These are phyloP conservation scores for Dendrothele bispora DNA, from an alignment of 768 basidiomycete species.

Conservation along the genomic window DNA sequence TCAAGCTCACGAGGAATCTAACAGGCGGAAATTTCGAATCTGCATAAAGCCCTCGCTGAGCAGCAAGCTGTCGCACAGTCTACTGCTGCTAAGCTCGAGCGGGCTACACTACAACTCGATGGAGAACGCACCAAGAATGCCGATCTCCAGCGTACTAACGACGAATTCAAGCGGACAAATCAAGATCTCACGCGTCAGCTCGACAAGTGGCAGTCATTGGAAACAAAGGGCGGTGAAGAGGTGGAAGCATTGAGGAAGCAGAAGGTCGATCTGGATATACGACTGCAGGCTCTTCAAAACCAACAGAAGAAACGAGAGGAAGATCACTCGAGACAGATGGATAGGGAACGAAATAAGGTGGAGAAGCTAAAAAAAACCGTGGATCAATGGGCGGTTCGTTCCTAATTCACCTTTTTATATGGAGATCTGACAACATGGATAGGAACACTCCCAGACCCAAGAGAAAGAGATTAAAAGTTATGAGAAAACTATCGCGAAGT, in stretches of 20 bases:
- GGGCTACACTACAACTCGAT: constrained; percentile 58
- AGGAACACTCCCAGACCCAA: constrained; percentile 35
- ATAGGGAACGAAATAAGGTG: constrained; percentile 42
- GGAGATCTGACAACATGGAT: no score
- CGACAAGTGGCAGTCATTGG: constrained; percentile 66
- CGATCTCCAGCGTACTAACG: constrained; percentile 56
- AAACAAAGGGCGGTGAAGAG: constrained; percentile 62
- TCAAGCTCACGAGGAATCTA: constrained; percentile 7
- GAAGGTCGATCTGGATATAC: constrained; percentile 55
- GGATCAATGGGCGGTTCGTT: constrained; percentile 46
- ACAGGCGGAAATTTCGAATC: constrained; percentile 35
- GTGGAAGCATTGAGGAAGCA: constrained; percentile 54
- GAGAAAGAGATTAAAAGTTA: constrained; percentile 32
- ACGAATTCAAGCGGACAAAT: constrained; percentile 57
- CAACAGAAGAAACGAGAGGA: constrained; percentile 34
- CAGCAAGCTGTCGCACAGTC: constrained; percentile 47
- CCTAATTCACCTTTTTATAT: background rate
- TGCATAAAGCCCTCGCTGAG: constrained; percentile 53
- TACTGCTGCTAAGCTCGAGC: constrained; percentile 52
- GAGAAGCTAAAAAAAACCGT: constrained; percentile 42
- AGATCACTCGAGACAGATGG: constrained; percentile 32
- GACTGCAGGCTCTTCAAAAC: constrained; percentile 47
- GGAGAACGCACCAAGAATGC: constrained; percentile 49
- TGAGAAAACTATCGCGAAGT: constrained; percentile 33
- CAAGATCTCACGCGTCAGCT: constrained; percentile 62